Evolutionary conservation across 768 basidiomycete genomes (phyloP).

Genomic region (Phylloporus rhodoxanthus): DNA sequence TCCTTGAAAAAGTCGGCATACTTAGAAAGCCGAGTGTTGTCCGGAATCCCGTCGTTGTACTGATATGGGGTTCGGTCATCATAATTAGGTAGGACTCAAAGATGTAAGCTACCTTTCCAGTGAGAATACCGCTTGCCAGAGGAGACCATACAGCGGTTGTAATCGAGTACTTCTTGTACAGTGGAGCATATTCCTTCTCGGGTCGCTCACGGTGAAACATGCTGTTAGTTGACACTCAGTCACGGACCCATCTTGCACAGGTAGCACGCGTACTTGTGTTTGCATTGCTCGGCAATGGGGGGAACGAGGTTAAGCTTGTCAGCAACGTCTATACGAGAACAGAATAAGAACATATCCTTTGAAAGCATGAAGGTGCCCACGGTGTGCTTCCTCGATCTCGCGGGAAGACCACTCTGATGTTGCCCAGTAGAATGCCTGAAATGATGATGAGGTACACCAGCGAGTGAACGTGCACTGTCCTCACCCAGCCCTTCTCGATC

Average conservation of each 20-base stretch:
- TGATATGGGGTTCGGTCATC: conserved; percentile 9
- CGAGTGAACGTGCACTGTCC: not conserved
- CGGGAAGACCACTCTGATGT: conserved; percentile 53
- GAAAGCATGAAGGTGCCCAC: conserved; percentile 11
- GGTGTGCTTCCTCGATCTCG: conserved; percentile 42
- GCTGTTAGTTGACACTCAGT: conserved; percentile 19
- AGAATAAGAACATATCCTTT: not conserved
- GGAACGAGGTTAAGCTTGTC: conserved; percentile 44
- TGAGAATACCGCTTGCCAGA: conserved; percentile 49
- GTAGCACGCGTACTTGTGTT: conserved; percentile 34
- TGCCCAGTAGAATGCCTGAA: conserved; percentile 41
- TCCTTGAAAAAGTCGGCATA: conserved; percentile 44
- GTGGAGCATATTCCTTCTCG: conserved; percentile 46
- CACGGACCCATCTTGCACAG: no score
- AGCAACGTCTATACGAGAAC: conserved; percentile 36
- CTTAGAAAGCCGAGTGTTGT: conserved; percentile 45
- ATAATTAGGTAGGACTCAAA: not conserved
- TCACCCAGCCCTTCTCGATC: conserved; percentile 44
- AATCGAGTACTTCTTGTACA: conserved; percentile 42
- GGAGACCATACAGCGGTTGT: conserved; percentile 53
- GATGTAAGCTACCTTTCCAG: conserved; percentile 38
- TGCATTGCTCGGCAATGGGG: conserved; percentile 50
- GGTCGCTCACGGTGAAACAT: conserved; percentile 50
- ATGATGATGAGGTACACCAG: not conserved
- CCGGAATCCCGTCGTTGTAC: conserved; percentile 48